A percentile compares a stretch with the other conserved stretches of the same genome.
Conservation (phyloP, 2,329 filamentous ascomycete genomes). For the Orbilia oligospora region DNA sequence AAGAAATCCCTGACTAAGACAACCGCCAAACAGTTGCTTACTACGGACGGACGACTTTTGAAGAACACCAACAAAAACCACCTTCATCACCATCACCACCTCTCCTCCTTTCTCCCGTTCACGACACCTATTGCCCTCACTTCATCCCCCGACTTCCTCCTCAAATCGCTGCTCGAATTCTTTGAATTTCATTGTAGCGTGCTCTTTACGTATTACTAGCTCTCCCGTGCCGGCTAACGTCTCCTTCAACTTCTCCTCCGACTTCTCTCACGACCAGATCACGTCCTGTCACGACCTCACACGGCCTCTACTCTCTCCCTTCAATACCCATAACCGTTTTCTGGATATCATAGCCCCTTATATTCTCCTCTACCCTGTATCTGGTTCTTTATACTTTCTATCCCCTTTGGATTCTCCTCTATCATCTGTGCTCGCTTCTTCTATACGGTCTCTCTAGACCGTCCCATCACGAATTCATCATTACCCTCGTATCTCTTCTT, state of each 20-base stretch:
- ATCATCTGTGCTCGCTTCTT: slow-evolving; percentile 10
- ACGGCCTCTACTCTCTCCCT: slow-evolving; percentile 13
- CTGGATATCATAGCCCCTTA: slow-evolving; percentile 3
- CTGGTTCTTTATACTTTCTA: slow-evolving; percentile 17
- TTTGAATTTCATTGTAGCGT: slow-evolving; percentile 2
- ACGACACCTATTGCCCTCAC: slow-evolving; percentile 23
- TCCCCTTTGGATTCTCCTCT: slow-evolving; percentile 7
- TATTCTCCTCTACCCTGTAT: slow-evolving; percentile 6
- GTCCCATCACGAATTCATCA: slow-evolving; percentile 18
- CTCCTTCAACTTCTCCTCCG: slow-evolving; percentile 26
- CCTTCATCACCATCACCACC: slow-evolving; percentile 28
- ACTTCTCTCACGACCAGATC: slow-evolving; percentile 32
- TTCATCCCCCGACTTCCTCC: slow-evolving; percentile 1
- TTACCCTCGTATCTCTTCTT: slow-evolving; percentile 30
- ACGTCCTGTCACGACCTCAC: slow-evolving; percentile 40
- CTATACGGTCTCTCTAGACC: slow-evolving; percentile 36
- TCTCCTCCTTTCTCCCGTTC: slow-evolving; percentile 41
- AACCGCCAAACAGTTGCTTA: slow-evolving; percentile 7
- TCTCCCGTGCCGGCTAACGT: slow-evolving; percentile 8
- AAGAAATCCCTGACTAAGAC: slow-evolving; percentile 25
- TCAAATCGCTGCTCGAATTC: slow-evolving; percentile 9
- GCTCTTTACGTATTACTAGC: slow-evolving; percentile 3
- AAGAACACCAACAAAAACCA: slow-evolving; percentile 34
- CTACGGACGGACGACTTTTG: slow-evolving; percentile 1
- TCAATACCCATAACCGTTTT: slow-evolving; percentile 13